phyloP scores from a whole-genome alignment of 192 early-diverging fungal genomes.

The Coemansia sp. region DNA sequence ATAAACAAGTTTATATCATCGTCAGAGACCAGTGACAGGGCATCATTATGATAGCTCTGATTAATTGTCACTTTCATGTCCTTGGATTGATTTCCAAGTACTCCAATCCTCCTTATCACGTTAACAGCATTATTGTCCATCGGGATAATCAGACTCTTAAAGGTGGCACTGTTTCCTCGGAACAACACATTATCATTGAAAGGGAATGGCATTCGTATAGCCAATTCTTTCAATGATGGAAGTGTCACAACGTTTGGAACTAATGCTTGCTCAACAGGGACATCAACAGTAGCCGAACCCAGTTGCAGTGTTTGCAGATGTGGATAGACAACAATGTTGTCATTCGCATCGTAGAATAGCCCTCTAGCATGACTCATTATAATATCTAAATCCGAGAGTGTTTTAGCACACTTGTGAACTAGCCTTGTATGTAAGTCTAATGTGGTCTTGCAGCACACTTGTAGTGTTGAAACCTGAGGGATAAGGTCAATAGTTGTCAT shows the following conservation, averaged over 20 bases:
- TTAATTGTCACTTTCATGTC: conserved; percentile 80
- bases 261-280: neutral
- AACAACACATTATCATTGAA: neutral
- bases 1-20: conserved; percentile 64
- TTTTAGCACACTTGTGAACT: neutral
- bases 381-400: neutral
- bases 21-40: conserved; percentile 76
- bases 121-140: neutral
- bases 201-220: neutral
- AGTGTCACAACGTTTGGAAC: neutral
- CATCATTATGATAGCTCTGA: conserved; percentile 89
- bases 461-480: neutral
- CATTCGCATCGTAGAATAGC: neutral
- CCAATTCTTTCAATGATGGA: neutral
- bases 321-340: neutral
- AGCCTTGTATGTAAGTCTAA: neutral
- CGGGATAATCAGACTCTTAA: neutral
- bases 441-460: neutral
- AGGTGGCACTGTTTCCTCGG: neutral
- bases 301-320: neutral
- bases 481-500: neutral
- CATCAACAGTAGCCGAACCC: neutral
- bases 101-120: conserved; percentile 52
- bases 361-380: neutral
- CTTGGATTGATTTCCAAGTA: conserved; percentile 75